phyloP scores from a whole-genome alignment of 202 grass and related monocot species.

The Carex arenaria region DNA sequence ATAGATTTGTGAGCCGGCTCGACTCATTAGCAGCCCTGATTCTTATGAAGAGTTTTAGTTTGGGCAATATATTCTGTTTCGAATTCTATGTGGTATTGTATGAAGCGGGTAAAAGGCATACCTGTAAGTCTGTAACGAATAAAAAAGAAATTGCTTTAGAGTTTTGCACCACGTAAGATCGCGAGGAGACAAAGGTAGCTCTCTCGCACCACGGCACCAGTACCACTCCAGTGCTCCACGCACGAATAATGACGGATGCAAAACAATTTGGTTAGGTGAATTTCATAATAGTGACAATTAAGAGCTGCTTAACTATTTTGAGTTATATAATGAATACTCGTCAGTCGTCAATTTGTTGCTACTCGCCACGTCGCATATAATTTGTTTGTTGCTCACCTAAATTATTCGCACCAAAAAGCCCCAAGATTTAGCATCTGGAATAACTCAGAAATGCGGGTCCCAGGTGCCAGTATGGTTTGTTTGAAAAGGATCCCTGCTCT shows the following conservation, averaged over 20 bases:
- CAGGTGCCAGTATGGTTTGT: not conserved
- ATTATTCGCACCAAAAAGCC: not conserved
- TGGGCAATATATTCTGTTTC: too few species aligned
- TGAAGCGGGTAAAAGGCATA: too few species aligned
- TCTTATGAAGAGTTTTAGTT: not conserved
- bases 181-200: too few species aligned
- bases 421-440: not conserved
- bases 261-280: not conserved
- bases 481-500: not conserved
- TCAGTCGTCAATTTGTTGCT: not conserved
- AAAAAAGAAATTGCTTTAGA: too few species aligned
- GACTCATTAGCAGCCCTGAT: too few species aligned
- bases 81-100: too few species aligned
- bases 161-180: too few species aligned
- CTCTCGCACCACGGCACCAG: too few species aligned
- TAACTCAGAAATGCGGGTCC: not conserved
- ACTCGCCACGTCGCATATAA: not conserved
- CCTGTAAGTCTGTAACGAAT: too few species aligned
- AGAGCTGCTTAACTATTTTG: not conserved
- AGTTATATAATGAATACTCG: not conserved
- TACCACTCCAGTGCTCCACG: too few species aligned
- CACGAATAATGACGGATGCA: not conserved
- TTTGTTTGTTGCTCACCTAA: not conserved
- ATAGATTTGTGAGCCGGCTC: too few species aligned
- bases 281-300: not conserved